Conservation (phyloP, 148 eudicot species). For the Vaccinium darrowii region DNA sequence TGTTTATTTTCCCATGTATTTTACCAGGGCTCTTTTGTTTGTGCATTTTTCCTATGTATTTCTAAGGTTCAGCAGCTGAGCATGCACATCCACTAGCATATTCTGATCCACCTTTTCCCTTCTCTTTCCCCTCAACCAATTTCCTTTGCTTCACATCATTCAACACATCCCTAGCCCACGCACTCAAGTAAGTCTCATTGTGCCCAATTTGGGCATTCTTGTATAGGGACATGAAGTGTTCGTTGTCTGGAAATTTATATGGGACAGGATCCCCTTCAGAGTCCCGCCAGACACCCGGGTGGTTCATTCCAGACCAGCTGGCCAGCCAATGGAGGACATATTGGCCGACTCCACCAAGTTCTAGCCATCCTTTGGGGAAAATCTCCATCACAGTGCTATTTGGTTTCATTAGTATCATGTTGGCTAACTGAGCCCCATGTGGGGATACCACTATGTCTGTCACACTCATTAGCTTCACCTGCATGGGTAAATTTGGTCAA, state of each 20-base stretch:
- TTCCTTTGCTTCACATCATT: conserved; percentile 41
- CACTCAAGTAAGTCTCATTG: conserved; percentile 46
- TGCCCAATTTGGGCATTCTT: conserved; percentile 58
- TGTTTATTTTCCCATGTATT: too few species aligned
- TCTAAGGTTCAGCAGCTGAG: background rate
- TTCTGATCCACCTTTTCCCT: background rate
- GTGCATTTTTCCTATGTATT: too few species aligned
- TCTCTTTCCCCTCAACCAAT: conserved; percentile 16
- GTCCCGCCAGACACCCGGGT: conserved; percentile 70
- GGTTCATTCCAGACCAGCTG: conserved; percentile 78
- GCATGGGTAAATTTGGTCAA: background rate
- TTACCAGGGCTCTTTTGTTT: too few species aligned
- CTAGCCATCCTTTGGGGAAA: conserved; percentile 81
- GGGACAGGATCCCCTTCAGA: conserved; percentile 46
- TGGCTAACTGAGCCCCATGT: conserved; percentile 81
- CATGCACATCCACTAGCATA: conserved; percentile 23
- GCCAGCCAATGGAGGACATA: conserved; percentile 60
- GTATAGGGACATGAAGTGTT: conserved; percentile 63
- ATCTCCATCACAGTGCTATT: conserved; percentile 85
- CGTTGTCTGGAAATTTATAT: conserved; percentile 35
- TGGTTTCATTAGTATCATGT: conserved; percentile 76
- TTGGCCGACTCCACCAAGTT: conserved; percentile 77
- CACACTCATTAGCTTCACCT: conserved; percentile 75
- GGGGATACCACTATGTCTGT: conserved; percentile 72
- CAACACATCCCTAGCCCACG: conserved; percentile 58